A percentile compares a stretch with the other conserved stretches of the same genome.
Conservation (phyloP, 1,284 basidiomycete genomes). For the Schizophyllum commune region DNA sequence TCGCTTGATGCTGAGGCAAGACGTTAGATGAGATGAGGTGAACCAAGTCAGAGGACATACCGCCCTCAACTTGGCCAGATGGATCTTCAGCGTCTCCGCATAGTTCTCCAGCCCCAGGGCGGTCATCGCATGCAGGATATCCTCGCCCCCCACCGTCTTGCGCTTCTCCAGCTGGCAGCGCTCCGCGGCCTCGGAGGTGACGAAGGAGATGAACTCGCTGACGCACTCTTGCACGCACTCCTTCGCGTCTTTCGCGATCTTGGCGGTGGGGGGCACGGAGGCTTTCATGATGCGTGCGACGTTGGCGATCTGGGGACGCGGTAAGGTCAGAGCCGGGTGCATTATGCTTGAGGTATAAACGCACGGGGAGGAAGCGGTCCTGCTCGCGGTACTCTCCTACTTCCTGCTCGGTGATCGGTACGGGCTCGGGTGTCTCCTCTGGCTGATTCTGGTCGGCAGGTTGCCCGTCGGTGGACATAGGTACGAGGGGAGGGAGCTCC, state of each 20-base stretch:
- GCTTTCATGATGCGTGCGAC: conserved; percentile 94
- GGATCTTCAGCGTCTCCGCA: conserved; percentile 82
- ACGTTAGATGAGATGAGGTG: not conserved
- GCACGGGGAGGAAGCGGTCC: conserved; percentile 83
- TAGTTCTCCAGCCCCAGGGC: conserved; percentile 95
- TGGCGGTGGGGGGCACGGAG: conserved; percentile 83
- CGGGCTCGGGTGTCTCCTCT: conserved; percentile 45
- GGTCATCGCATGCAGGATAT: conserved; percentile 83
- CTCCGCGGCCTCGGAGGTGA: conserved; percentile 86
- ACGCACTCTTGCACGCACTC: conserved; percentile 96
- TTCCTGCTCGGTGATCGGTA: conserved; percentile 83
- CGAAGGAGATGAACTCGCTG: conserved; percentile 93
- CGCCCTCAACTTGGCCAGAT: conserved; percentile 83
- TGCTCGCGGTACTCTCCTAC: conserved; percentile 90
- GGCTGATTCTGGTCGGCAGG: not conserved
- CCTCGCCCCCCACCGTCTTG: conserved; percentile 79
- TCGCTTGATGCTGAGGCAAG: not conserved
- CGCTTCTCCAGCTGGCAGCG: conserved; percentile 81
- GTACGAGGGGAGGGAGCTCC: not conserved
- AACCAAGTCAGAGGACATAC: conserved; percentile 33
- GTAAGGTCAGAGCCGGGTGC: not conserved
- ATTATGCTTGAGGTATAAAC: conserved; percentile 20
- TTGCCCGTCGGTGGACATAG: not conserved
- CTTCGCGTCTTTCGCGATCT: conserved; percentile 95
- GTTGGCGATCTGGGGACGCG: conserved; percentile 73